phyloP scores from a whole-genome alignment of 192 early-diverging fungal genomes.

The Backusella tuberculispora region DNA sequence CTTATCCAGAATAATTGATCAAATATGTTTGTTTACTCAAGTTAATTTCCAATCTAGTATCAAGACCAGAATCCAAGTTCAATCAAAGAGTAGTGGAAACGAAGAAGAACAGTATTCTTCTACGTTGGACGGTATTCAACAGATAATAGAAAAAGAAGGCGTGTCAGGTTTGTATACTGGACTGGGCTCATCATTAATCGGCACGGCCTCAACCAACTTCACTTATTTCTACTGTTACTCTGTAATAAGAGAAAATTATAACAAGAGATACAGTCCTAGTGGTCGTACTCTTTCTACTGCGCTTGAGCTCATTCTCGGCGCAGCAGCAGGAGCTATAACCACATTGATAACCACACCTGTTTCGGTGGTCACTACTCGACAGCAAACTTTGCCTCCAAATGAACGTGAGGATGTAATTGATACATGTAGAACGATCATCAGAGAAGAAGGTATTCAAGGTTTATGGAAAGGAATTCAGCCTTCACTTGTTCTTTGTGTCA shows the following conservation, averaged over 20 bases:
- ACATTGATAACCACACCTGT: constrained; percentile 93
- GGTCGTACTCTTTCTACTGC: constrained; percentile 73
- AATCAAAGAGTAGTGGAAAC: constrained; percentile 55
- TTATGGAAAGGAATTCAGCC: constrained; percentile 94
- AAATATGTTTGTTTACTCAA: neutral
- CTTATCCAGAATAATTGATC: constrained; percentile 22
- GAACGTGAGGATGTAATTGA: constrained; percentile 69
- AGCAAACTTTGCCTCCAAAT: constrained; percentile 76
- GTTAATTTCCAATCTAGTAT: constrained; percentile 50
- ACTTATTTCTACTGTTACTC: constrained; percentile 88
- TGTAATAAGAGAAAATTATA: constrained; percentile 67
- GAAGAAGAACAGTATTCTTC: constrained; percentile 59
- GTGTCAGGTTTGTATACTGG: constrained; percentile 88
- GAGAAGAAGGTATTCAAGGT: constrained; percentile 78
- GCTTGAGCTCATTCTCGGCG: constrained; percentile 88
- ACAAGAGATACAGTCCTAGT: constrained; percentile 41
- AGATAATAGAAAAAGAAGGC: constrained; percentile 86
- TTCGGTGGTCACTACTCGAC: constrained; percentile 92
- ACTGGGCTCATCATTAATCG: constrained; percentile 79
- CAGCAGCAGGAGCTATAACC: constrained; percentile 85
- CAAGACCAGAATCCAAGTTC: constrained; percentile 98
- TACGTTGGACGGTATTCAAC: constrained; percentile 77
- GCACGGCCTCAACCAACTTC: constrained; percentile 78
- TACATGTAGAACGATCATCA: constrained; percentile 72
- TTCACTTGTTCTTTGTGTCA: constrained; percentile 87